phyloP scores from a whole-genome alignment of 2,329 filamentous ascomycete species.

The Helminthosporium solani region DNA sequence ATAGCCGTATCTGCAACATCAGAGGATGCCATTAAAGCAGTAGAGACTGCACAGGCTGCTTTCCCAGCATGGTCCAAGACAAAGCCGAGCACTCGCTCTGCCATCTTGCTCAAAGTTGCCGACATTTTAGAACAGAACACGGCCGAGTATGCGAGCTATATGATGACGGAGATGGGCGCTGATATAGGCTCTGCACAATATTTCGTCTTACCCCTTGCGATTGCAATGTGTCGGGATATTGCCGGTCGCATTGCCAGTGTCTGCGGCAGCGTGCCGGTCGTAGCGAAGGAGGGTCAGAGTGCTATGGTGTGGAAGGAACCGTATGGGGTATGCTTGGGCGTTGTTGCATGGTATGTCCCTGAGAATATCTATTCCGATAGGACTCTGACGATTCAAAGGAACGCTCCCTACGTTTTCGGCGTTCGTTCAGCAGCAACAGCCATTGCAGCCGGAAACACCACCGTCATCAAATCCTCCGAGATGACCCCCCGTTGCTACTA shows the following conservation, averaged over 20 bases:
- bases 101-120: slow-evolving; percentile 67
- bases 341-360: slow-evolving; percentile 68
- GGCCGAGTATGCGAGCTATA: slow-evolving; percentile 60
- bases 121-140: slow-evolving; percentile 60
- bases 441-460: slow-evolving; percentile 56
- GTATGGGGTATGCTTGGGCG: slow-evolving; percentile 71
- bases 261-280: slow-evolving; percentile 49
- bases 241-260: slow-evolving; percentile 49
- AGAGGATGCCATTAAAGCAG: slow-evolving; percentile 55
- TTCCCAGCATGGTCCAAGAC: slow-evolving; percentile 66
- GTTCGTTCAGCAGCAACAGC: slow-evolving; percentile 48
- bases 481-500: slow-evolving; percentile 17
- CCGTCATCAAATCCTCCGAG: slow-evolving; percentile 22
- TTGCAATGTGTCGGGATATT: slow-evolving; percentile 48
- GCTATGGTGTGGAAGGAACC: slow-evolving; percentile 71
- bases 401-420: slow-evolving; percentile 48
- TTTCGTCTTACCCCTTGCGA: slow-evolving; percentile 36
- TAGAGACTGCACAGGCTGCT: slow-evolving; percentile 61
- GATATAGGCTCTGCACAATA: slow-evolving; percentile 35
- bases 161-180: slow-evolving; percentile 57
- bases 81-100: slow-evolving; percentile 60
- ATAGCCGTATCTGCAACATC: slow-evolving; percentile 57
- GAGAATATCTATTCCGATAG: background rate
- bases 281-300: slow-evolving; percentile 49
- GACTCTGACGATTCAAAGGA: slow-evolving; percentile 31